phyloP scores from a whole-genome alignment of 805 yeast genomes.

The Yueomyces sinensis region DNA sequence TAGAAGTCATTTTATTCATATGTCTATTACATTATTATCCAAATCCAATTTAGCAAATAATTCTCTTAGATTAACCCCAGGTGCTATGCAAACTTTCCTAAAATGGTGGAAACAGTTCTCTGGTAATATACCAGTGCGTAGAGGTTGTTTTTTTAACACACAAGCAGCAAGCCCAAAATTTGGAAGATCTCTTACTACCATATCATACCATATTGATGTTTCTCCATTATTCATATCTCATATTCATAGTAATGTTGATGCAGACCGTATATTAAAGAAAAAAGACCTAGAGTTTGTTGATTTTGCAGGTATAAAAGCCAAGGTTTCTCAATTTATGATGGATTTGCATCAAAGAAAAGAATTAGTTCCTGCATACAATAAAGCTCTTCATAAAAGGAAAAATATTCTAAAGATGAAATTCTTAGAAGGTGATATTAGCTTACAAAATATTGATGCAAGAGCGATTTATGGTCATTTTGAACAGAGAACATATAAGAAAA shows the following conservation, averaged over 20 bases:
- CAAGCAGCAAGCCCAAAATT: constrained; percentile 47
- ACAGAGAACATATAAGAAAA: constrained; percentile 12
- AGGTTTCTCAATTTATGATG: constrained; percentile 39
- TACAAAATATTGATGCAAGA: constrained; percentile 46
- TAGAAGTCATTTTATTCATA: constrained; percentile 70
- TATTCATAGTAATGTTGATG: constrained; percentile 37
- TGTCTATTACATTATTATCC: constrained; percentile 46
- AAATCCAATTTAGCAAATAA: constrained; percentile 37
- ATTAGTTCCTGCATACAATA: constrained; percentile 30
- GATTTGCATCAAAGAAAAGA: constrained; percentile 58
- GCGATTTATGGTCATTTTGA: constrained; percentile 35
- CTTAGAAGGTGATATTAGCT: constrained; percentile 49
- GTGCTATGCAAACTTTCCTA: constrained; percentile 51
- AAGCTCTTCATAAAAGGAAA: constrained; percentile 33
- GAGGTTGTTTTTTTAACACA: constrained; percentile 58
- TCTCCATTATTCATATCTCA: constrained; percentile 68
- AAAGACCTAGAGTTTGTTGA: constrained; percentile 22
- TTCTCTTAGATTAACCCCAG: constrained; percentile 66
- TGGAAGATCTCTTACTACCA: constrained; percentile 60
- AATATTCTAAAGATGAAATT: constrained; percentile 43
- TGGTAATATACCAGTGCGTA: constrained; percentile 66
- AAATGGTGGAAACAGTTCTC: constrained; percentile 80
- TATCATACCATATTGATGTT: constrained; percentile 64
- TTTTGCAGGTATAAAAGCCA: constrained; percentile 61
- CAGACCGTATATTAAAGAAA: constrained; percentile 11